Conservation (phyloP, 805 yeast genomes). For the Cyberlindnera subsufficiens region DNA sequence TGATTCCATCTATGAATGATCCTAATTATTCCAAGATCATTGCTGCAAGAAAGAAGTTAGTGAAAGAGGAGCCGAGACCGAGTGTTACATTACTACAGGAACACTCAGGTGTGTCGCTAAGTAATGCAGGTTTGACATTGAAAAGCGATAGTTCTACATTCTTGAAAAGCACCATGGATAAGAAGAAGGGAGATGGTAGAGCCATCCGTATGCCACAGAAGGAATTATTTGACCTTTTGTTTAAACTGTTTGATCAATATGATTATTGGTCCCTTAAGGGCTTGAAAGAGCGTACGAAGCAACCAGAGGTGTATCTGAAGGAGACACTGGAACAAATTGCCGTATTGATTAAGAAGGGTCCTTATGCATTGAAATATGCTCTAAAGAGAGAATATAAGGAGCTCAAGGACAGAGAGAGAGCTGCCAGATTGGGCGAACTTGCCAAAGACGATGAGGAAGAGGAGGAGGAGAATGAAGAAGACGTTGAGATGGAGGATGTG, state of each 20-base stretch:
- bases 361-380: constrained; percentile 88
- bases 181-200: constrained; percentile 60
- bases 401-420: constrained; percentile 70
- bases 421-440: constrained; percentile 53
- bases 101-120: constrained; percentile 82
- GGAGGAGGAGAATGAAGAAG: constrained; percentile 61
- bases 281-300: constrained; percentile 85
- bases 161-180: constrained; percentile 44
- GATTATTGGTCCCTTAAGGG: constrained; percentile 97
- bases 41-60: constrained; percentile 45
- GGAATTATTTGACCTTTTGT: constrained; percentile 81
- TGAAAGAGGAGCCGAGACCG: constrained; percentile 46
- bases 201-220: constrained; percentile 93
- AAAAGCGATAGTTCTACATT: constrained; percentile 67
- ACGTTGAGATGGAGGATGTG: constrained; percentile 73
- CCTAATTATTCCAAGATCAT: constrained; percentile 62
- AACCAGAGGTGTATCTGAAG: constrained; percentile 89
- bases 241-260: constrained; percentile 86
- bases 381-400: constrained; percentile 86
- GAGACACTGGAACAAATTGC: constrained; percentile 91
- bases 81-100: constrained; percentile 67
- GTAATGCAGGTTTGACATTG: constrained; percentile 81
- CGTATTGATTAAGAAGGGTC: constrained; percentile 85
- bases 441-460: constrained; percentile 31
- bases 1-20: constrained; percentile 72